Base-by-base conservation (phyloP, 257 asterid species). In the Misopates orontium region DNA sequence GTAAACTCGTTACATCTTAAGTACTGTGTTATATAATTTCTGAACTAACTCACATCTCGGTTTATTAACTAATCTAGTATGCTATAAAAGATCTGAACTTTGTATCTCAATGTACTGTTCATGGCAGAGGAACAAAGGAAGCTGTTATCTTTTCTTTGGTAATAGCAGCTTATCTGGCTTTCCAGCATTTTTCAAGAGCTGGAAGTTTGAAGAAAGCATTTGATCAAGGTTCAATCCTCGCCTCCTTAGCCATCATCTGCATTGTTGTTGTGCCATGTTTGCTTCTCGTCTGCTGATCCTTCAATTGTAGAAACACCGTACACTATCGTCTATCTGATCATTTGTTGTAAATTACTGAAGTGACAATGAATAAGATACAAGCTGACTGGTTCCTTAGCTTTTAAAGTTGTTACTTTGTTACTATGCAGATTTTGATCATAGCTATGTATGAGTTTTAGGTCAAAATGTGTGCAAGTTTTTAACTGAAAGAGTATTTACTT, bases 121-220 rank as follows among this genome's bases (percentile, higher is more conserved):
- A 48, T 57, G 64, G 73, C 95, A 93, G 97, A 82, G 95, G 97
- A 73, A 83, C 77, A 24, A 75, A 93, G 76, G 99, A 90, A 78
- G 99, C 96, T 44, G 77, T 79, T 42, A 73, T 88, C 73, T 62
- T 93, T 32, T 79, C 97, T 47, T 73, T 87, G 83, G 75, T 59
- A 14, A 79, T 93, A 53, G 89, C 97, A 8, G 91, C 86, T 76
- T 93, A 85, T 86, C 81, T 93, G 70, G 97, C 95, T 64, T 90
- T 84, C 84, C 90, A 83, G 76, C 99, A 93, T 85, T 93, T 77
- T 58, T 47, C 84, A 20, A 77, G 92, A 73, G 84, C 84, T 9
- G 96, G 95, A 51, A 83, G 90, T 81, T 69, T 87, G 79, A 76
- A 70, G 47, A 88, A 72, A 73, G 87, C 96, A 48, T 76, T 90